phyloP scores from a whole-genome alignment of 2,329 filamentous ascomycete genomes.

The Penicillium sp. region DNA sequence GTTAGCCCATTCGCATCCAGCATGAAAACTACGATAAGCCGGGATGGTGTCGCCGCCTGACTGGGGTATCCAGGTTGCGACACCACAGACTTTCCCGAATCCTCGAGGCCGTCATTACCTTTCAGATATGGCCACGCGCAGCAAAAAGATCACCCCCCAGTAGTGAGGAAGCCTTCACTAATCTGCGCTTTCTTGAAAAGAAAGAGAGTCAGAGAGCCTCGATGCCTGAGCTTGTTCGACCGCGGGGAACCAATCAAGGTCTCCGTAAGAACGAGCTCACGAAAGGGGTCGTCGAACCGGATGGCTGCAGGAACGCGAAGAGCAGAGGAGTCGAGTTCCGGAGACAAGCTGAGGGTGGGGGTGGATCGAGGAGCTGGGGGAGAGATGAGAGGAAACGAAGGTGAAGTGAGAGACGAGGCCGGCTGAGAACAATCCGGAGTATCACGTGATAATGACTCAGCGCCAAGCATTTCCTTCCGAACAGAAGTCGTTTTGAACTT shows the following conservation, averaged over 20 bases:
- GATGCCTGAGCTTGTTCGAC: constrained; percentile 37
- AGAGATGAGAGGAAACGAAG: constrained; percentile 14
- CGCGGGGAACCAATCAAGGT: constrained; percentile 43
- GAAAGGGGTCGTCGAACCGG: constrained; percentile 34
- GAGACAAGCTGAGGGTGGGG: constrained; percentile 29
- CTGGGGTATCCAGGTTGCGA: neutral
- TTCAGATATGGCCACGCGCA: constrained; percentile 23
- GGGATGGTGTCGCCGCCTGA: neutral
- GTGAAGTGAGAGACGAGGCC: constrained; percentile 10
- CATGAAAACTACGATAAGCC: constrained; percentile 1
- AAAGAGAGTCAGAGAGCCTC: constrained; percentile 24
- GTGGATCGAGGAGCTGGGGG: constrained; percentile 16
- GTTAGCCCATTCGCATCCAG: constrained; percentile 30
- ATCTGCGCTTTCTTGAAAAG: constrained; percentile 18
- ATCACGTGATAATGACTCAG: constrained; percentile 23
- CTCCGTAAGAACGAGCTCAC: constrained; percentile 38
- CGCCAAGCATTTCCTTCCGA: constrained; percentile 26
- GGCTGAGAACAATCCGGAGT: constrained; percentile 6
- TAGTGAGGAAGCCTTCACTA: constrained; percentile 21
- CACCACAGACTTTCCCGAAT: constrained; percentile 3
- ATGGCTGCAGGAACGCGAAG: constrained; percentile 24
- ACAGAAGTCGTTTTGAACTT: constrained; percentile 30
- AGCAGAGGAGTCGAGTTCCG: constrained; percentile 29
- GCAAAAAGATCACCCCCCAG: constrained; percentile 21
- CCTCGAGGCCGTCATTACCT: constrained; percentile 33